Percentiles rank a stretch among this genome's conserved stretches.
These are phyloP conservation scores for Lasiosphaeris hirsuta DNA, from an alignment of 495 filamentous ascomycete species.

Conservation along the genomic window DNA sequence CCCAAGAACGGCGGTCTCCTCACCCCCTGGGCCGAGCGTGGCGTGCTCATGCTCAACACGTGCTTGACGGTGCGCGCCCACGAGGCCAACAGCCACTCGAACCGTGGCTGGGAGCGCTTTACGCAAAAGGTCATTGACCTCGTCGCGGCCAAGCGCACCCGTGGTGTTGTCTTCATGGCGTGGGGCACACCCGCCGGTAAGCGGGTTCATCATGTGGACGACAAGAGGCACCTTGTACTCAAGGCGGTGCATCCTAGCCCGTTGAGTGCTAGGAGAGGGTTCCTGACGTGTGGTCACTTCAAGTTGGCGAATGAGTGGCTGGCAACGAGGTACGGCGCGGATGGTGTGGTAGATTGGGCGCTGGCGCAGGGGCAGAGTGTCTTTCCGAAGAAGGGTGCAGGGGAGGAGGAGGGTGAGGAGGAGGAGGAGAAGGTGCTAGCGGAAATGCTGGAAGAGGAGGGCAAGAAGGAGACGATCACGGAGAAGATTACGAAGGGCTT, in stretches of 20 bases:
- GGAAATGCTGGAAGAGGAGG: constrained; percentile 8
- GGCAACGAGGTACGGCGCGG: constrained; percentile 66
- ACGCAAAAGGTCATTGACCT: constrained; percentile 88
- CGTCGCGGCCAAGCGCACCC: constrained; percentile 66
- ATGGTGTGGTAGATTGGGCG: constrained; percentile 83
- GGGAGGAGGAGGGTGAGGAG: constrained; percentile 13
- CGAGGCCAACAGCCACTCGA: constrained; percentile 76
- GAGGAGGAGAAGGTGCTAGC: constrained; percentile 11
- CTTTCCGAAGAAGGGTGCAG: constrained; percentile 13
- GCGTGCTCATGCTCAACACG: constrained; percentile 89
- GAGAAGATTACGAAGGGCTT: constrained; percentile 23
- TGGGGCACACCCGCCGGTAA: constrained; percentile 83
- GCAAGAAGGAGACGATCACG: constrained; percentile 18
- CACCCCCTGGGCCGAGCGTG: constrained; percentile 88
- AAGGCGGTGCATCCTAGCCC: constrained; percentile 89
- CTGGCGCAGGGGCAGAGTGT: constrained; percentile 38
- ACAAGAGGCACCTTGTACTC: constrained; percentile 70
- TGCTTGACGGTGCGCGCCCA: constrained; percentile 88
- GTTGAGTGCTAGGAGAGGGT: constrained; percentile 73
- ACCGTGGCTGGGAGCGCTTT: constrained; percentile 86
- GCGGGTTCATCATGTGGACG: constrained; percentile 67
- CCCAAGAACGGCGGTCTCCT: constrained; percentile 75
- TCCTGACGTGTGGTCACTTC: constrained; percentile 86
- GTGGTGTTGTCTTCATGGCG: constrained; percentile 88
- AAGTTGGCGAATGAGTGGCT: constrained; percentile 89